Conservation (phyloP, 2,329 filamentous ascomycete genomes). For the Diaporthe humulicola region DNA sequence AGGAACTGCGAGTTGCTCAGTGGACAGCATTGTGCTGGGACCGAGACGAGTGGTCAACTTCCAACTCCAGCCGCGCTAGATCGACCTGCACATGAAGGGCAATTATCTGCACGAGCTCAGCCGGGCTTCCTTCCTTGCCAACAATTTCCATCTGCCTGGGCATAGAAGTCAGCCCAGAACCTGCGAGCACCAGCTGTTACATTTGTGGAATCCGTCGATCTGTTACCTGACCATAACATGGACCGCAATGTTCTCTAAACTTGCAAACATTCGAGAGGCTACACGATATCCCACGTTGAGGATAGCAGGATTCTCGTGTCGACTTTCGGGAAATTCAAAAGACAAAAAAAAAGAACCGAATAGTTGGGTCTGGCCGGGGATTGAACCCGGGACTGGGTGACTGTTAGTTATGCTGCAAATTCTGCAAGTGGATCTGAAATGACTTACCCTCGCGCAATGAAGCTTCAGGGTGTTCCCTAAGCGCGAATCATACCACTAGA, state of each 20-base stretch:
- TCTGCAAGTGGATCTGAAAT: slow-evolving; percentile 18
- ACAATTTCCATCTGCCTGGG: neutral
- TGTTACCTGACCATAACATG: neutral
- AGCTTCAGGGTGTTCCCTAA: slow-evolving; percentile 27
- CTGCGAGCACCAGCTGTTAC: no score
- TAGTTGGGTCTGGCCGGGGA: slow-evolving; percentile 30
- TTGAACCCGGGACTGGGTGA: slow-evolving; percentile 30
- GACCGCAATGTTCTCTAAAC: neutral
- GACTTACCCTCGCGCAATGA: slow-evolving; percentile 23
- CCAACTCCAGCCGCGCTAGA: neutral
- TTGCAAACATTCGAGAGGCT: neutral
- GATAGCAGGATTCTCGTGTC: neutral
- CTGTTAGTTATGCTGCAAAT: slow-evolving; percentile 1
- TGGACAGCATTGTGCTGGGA: neutral
- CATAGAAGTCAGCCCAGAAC: neutral
- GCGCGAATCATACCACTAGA: slow-evolving; percentile 29
- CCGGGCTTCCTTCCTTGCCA: neutral
- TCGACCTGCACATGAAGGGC: neutral
- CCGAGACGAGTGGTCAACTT: neutral
- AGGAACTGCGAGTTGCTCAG: neutral
- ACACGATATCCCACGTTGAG: neutral
- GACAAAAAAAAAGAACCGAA: neutral
- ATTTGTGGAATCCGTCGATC: neutral
- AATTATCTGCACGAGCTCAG: neutral
- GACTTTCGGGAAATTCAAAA: neutral